Evolutionary conservation across 2,329 filamentous ascomycete species (phyloP), one percentile per base, ranked within the genome.

Genomic region (Trichoderma afroharzianum): DNA sequence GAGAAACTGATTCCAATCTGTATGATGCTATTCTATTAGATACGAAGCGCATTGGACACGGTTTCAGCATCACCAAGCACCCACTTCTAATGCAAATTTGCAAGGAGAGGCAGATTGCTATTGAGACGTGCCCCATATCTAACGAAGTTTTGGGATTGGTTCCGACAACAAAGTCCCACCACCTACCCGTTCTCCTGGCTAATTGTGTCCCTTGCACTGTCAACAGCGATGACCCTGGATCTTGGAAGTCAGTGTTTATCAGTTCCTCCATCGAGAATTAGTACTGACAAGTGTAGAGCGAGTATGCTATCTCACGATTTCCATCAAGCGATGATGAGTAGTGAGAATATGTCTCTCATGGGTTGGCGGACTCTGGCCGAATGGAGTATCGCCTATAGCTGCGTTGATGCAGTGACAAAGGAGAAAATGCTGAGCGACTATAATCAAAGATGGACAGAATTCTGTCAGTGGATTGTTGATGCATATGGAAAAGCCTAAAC

Each of bases 81-180:
- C 96, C 95, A 0, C 85, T 97, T 4, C 88, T 98, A 9, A 89
- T 97, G 74, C 92, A 97, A 76, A 91, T 97, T 83, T 91, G 97
- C 75, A 95, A 95, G 77, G 91, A 97, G 74, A 94, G 93, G 82
- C 91, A 91, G 74, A 97, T 98, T 72, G 86, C 97, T 5, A 84
- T 98, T 71, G 95, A 98, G 81, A 92, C 90, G 75, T 98, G 95
- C 80, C 95, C 95, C 0, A 94, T 97, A 72, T 94, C 91, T 15
- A 97, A 97, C 81, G 94, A 97, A 79, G 91, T 97, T 2, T 86
- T 97, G 12, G 88, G 93, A 0, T 87, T 97, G 24, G 93, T 92
- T 71, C 88, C 89, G 71, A 92, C 90, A 55, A 91, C 97, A 77
- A 88, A 91, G 81, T 87, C 89, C 1, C 93, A 97, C 78, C 91